Evolutionary conservation across 1,139 yeast species (phyloP).

Genomic region (Candida mesenterica): DNA sequence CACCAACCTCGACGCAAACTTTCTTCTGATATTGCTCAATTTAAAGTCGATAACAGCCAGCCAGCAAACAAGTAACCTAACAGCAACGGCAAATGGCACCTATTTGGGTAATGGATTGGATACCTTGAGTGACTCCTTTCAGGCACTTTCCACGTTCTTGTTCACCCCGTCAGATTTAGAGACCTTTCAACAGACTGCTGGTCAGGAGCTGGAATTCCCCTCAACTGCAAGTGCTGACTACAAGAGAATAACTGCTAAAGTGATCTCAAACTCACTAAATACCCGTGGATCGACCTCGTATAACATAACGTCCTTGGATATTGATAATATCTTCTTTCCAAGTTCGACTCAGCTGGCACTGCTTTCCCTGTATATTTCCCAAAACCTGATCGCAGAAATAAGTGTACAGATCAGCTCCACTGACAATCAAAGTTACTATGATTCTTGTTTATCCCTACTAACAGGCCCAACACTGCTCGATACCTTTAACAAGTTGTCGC

Average conservation of each 20-base stretch:
- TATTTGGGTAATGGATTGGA: constrained; percentile 23
- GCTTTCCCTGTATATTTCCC: too few relatives aligned
- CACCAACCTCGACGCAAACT: constrained; percentile 53
- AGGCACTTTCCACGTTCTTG: constrained; percentile 18
- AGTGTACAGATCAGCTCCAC: background rate
- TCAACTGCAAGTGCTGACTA: constrained; percentile 41
- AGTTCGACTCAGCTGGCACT: constrained; percentile 4
- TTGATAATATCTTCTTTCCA: constrained; percentile 20
- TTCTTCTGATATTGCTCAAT: constrained; percentile 53
- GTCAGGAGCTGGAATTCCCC: constrained; percentile 5
- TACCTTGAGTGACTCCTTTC: constrained; percentile 26
- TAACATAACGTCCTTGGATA: constrained; percentile 22
- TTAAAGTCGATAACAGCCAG: constrained; percentile 26
- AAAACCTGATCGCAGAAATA: too few relatives aligned
- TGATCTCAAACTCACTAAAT: constrained; percentile 21
- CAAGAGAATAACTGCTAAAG: constrained; percentile 41
- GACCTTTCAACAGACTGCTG: constrained; percentile 1
- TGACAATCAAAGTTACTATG: constrained; percentile 5
- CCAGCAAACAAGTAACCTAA: background rate
- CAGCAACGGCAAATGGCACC: background rate
- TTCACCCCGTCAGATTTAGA: constrained; percentile 29
- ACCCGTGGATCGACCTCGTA: constrained; percentile 18
- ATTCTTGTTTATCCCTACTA: constrained; percentile 11
- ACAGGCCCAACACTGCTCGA: constrained; percentile 11
- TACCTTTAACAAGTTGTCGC: constrained; percentile 19